Conservation (phyloP, 1,139 yeast species). For the Candida sp. region DNA sequence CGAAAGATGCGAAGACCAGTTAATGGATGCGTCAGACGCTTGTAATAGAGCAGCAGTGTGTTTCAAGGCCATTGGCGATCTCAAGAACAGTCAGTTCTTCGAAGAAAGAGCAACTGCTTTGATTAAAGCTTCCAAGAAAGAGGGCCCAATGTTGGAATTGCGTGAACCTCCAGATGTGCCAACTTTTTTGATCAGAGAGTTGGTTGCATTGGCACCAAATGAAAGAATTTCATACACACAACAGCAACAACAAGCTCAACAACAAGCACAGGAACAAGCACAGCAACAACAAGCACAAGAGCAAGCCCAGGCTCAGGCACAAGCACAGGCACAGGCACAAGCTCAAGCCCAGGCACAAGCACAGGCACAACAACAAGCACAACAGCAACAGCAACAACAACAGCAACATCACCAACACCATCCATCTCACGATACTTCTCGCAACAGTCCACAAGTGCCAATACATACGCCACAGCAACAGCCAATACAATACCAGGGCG, state of each 20-base stretch:
- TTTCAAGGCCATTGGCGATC: slow-evolving; percentile 52
- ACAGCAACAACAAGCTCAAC: slow-evolving; percentile 20
- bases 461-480: slow-evolving; percentile 14
- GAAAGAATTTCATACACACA: slow-evolving; percentile 46
- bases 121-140: slow-evolving; percentile 44
- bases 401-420: slow-evolving; percentile 11
- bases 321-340: slow-evolving; percentile 14
- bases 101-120: slow-evolving; percentile 48
- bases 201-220: slow-evolving; percentile 46
- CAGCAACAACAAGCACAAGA: slow-evolving; percentile 16
- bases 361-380: slow-evolving; percentile 7
- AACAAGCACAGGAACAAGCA: slow-evolving; percentile 17
- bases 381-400: too few relatives aligned
- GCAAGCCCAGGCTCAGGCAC: slow-evolving; percentile 11
- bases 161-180: slow-evolving; percentile 58
- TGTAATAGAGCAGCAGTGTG: slow-evolving; percentile 56
- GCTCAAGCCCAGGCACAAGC: slow-evolving; percentile 12
- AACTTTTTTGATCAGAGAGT: slow-evolving; percentile 46
- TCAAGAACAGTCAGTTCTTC: slow-evolving; percentile 40
- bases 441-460: slow-evolving; percentile 10
- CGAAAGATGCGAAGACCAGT: slow-evolving; percentile 64
- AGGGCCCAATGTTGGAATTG: slow-evolving; percentile 47
- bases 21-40: slow-evolving; percentile 64
- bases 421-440: slow-evolving; percentile 11
- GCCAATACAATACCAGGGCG: slow-evolving; percentile 7